These are phyloP conservation scores for Coemansia sp. DNA, from an alignment of 192 early-diverging fungal species.

Conservation along the genomic window DNA sequence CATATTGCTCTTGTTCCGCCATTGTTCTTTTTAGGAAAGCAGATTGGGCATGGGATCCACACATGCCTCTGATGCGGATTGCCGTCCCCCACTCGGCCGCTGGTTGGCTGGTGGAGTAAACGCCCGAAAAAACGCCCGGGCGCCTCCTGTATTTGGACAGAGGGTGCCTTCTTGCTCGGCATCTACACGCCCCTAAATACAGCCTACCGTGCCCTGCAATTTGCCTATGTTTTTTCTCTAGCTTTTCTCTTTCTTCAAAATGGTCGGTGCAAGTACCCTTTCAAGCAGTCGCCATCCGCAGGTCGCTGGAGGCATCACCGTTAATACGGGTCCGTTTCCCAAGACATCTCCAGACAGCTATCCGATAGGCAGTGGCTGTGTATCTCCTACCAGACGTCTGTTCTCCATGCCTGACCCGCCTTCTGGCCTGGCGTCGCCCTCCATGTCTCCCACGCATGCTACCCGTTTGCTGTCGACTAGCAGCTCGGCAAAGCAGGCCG, in stretches of 20 bases:
- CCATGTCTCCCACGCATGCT: constrained; percentile 4
- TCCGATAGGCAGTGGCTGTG: neutral
- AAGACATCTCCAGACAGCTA: neutral
- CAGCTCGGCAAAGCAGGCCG: constrained; percentile 6
- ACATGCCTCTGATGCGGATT: too few relatives aligned
- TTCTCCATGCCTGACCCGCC: constrained; percentile 25
- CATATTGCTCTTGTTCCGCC: too few relatives aligned
- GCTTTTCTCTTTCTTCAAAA: neutral
- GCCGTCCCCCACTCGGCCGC: too few relatives aligned
- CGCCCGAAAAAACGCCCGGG: too few relatives aligned
- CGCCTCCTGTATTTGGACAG: too few relatives aligned
- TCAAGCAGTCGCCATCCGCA: neutral
- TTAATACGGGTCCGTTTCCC: neutral
- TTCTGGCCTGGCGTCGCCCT: constrained; percentile 16
- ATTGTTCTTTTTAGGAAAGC: too few relatives aligned
- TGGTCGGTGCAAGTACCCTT: neutral
- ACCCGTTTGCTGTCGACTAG: neutral
- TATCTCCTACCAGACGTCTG: constrained; percentile 8
- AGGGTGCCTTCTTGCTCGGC: too few relatives aligned
- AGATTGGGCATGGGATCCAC: too few relatives aligned
- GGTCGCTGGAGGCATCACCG: neutral
- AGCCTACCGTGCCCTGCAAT: too few relatives aligned
- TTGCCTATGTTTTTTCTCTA: too few relatives aligned
- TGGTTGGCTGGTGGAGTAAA: too few relatives aligned
- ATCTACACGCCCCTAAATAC: too few relatives aligned